A percentile compares a stretch with the other conserved stretches of the same genome.
phyloP scores from a whole-genome alignment of 192 early-diverging fungal genomes.

The Entomortierella chlamydospora region DNA sequence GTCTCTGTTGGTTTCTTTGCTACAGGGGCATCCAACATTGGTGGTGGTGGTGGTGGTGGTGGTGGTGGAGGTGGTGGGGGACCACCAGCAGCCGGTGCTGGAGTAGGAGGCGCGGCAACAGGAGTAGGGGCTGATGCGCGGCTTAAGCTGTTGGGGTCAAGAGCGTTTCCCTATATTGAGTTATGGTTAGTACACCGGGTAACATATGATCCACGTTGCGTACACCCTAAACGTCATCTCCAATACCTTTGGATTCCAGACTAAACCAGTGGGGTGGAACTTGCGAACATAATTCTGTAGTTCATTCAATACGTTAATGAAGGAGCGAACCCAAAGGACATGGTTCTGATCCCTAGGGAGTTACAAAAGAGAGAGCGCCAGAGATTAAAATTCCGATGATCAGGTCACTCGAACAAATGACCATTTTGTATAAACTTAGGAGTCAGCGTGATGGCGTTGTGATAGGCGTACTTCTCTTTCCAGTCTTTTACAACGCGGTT shows the following conservation, averaged over 20 bases:
- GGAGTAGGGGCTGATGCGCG: slow-evolving; percentile 50
- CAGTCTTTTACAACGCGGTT: slow-evolving; percentile 91
- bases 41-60: slow-evolving; percentile 71
- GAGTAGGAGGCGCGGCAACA: slow-evolving; percentile 54
- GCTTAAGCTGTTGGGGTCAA: slow-evolving; percentile 40
- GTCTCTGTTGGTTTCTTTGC: slow-evolving; percentile 39
- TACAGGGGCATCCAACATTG: slow-evolving; percentile 9
- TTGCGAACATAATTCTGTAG: slow-evolving; percentile 91
- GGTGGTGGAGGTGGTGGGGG: slow-evolving; percentile 70
- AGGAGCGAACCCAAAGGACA: slow-evolving; percentile 88
- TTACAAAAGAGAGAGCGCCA: neutral
- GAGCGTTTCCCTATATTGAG: slow-evolving; percentile 26
- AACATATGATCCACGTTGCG: no score
- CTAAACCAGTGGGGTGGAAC: slow-evolving; percentile 87
- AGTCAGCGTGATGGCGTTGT: no score
- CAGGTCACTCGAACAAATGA: neutral
- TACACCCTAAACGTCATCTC: no score
- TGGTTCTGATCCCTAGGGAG: slow-evolving; percentile 72
- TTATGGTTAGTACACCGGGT: neutral
- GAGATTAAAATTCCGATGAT: neutral
- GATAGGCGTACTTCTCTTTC: slow-evolving; percentile 91
- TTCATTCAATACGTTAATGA: slow-evolving; percentile 74
- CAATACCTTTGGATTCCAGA: slow-evolving; percentile 86
- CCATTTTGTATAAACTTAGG: slow-evolving; percentile 1
- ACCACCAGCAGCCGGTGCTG: slow-evolving; percentile 53